Evolutionary conservation across 805 yeast species (phyloP), one percentile per base, ranked within the genome.

Genomic region (Myxozyma neotropica): DNA sequence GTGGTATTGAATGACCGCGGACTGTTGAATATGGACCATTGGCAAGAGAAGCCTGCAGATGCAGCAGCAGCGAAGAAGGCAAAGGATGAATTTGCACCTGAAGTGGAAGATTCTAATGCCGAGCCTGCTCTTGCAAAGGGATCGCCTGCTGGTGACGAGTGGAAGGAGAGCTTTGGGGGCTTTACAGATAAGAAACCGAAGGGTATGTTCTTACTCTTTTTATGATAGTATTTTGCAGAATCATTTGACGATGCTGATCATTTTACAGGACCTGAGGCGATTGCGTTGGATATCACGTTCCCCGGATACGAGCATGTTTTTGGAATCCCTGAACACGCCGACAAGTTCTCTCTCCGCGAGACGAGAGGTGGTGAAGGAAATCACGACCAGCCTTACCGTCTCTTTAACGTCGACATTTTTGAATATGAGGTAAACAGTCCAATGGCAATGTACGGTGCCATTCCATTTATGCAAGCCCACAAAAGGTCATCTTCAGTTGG

Each of bases 291-390:
- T 71, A 80, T 90, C 59, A 74, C 83, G 0, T 85, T 94, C 65
- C 70, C 74, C 2, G 85, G 83, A 0, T 86, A 79, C 66, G 71
- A 77, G 4, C 80, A 86, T 68, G 88, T 89, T 1, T 94, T 83
- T 72, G 99, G 99, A n/a, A 87, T 94, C 45, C 98, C 99, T 0
- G 99, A 94, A 73, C 99, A 94, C 70, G 93, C 98, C 0, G 96
- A 89, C 67, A 77, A 87, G 0, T 74, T 94, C 50, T 78, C 86
- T 19, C 76, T 94, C 65, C 83, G 84, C 57, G 93, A 88, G 65
- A 92, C 98, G 0, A 69, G 69, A 23, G 71, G 72, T 1, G 57
- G 64, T 1, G 71, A 71, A 15, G 72, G 69, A 6, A 68, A 65
- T 40, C 73, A 68, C 46, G 58, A 75, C 1, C 88, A 86, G 55